Conservation (phyloP, 78 protist genomes). For the slime mould (Dictyostelium discoideum) region DNA sequence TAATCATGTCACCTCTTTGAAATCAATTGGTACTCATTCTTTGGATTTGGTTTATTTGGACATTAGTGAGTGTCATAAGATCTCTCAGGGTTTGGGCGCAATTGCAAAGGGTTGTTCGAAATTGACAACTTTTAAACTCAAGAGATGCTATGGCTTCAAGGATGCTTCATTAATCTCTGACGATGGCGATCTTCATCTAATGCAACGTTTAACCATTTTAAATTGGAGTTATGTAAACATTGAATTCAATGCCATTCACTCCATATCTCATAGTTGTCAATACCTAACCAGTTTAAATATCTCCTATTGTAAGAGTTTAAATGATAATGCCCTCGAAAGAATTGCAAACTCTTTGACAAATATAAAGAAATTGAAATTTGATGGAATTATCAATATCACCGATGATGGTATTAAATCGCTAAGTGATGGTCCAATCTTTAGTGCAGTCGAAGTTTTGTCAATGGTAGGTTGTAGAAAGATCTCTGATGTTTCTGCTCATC, state of each 20-base stretch:
- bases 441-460: constrained; percentile 26
- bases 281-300: constrained; percentile 21
- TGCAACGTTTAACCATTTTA: constrained; percentile 25
- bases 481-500: constrained; percentile 44
- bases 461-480: constrained; percentile 74
- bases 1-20: constrained; percentile 42
- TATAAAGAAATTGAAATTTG: constrained; percentile 61
- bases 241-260: constrained; percentile 60
- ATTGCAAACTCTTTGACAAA: constrained; percentile 28
- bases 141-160: constrained; percentile 68
- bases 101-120: constrained; percentile 72
- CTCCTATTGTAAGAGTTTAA: constrained; percentile 45
- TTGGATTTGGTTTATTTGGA: constrained; percentile 46
- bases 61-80: constrained; percentile 71
- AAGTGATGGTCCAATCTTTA: constrained; percentile 17
- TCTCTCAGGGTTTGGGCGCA: constrained; percentile 29
- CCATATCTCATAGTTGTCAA: constrained; percentile 54
- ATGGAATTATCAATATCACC: constrained; percentile 31
- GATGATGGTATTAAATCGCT: constrained; percentile 57
- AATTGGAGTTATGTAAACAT: constrained; percentile 73
- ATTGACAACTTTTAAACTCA: constrained; percentile 5
- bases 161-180: constrained; percentile 51
- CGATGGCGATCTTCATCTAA: constrained; percentile 59
- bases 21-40: constrained; percentile 43
- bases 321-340: constrained; percentile 61